Conservation (phyloP, 805 yeast genomes). For the Sugiyamaella floridensis region DNA sequence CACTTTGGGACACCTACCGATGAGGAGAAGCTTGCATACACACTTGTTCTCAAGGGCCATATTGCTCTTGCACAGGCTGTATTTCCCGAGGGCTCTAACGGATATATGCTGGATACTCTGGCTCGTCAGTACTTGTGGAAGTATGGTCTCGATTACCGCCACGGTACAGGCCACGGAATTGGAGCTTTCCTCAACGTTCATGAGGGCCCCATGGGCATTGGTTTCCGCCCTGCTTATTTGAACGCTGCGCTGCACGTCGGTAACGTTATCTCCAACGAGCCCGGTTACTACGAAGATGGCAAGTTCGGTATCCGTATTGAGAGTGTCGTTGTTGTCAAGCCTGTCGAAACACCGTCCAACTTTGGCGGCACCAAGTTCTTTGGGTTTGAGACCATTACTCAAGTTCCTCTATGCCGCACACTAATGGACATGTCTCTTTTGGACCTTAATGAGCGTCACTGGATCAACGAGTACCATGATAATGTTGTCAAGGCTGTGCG, state of each 20-base stretch:
- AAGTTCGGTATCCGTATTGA: conserved; percentile 86
- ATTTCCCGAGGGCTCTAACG: conserved; percentile 72
- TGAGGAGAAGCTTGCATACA: conserved; percentile 61
- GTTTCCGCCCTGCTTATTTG: conserved; percentile 42
- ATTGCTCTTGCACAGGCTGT: conserved; percentile 73
- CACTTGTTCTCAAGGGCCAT: conserved; percentile 87
- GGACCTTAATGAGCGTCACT: conserved; percentile 50
- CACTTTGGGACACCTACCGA: conserved; percentile 55
- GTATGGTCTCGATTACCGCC: conserved; percentile 78
- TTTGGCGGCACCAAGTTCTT: conserved; percentile 53
- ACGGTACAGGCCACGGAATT: conserved; percentile 98
- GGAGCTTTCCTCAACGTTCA: conserved; percentile 88
- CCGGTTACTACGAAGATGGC: conserved; percentile 90
- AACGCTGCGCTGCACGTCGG: conserved; percentile 55
- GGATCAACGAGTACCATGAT: conserved; percentile 65
- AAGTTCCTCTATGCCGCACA: conserved; percentile 73
- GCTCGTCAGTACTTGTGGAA: conserved; percentile 82
- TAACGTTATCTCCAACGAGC: conserved; percentile 81
- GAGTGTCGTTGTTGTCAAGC: conserved; percentile 60
- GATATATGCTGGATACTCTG: conserved; percentile 67
- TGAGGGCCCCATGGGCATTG: conserved; percentile 88
- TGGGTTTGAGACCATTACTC: conserved; percentile 76
- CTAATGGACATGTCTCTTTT: conserved; percentile 60
- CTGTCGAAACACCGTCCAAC: conserved; percentile 35
- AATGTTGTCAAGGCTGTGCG: conserved; percentile 47